Evolutionary conservation across 257 asterid species (phyloP), one percentile per base, ranked within the genome.

Genomic region (Fraxinus anomala): DNA sequence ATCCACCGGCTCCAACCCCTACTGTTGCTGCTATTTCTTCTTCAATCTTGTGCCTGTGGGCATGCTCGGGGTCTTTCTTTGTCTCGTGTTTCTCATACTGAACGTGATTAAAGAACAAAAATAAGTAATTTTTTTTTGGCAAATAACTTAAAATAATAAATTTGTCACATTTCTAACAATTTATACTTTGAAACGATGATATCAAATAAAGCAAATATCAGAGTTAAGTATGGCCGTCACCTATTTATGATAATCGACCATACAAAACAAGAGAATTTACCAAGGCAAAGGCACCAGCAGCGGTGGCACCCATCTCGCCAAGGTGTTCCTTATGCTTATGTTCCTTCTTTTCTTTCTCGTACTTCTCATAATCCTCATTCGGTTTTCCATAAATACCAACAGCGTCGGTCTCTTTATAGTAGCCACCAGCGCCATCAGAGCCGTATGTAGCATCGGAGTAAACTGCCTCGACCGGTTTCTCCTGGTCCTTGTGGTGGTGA

Each of bases 51-150:
- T 93, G 97, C 68, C 74, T 74, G 77, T 88, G 90, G 61, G 80
- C 77, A 81, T 93, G 77, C 85, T 91, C 97, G 0, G 93, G 88
- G 26, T 91, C 97, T 80, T 91, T 89, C 85, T 90, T 87, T 11
- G 82, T 77, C 88, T 93, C 84, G 36, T 90, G 92, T 85, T 88
- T 91, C 90, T 91, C 97, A 40, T 89, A 89, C 97, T 92, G 77
- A 8, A 30, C 28, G 19, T 47, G 11, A n/a, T 34, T 39, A 63
- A 78, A 61, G 0, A 68, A 26, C 34, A 68, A 74, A 7, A 68
- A n/a, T 26, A 61, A 21, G 31, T 70, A 19, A 61, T 1, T 49
- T 4, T 12, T 13, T 40, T 21, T 26, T 26, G 0, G 10, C 1
- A 28, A 21, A 26, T 16, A 42, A 56, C 7, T 11, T 3, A 31